Base-by-base conservation (phyloP, 495 filamentous ascomycete genomes). In the Hypoxylon subgilvum region DNA sequence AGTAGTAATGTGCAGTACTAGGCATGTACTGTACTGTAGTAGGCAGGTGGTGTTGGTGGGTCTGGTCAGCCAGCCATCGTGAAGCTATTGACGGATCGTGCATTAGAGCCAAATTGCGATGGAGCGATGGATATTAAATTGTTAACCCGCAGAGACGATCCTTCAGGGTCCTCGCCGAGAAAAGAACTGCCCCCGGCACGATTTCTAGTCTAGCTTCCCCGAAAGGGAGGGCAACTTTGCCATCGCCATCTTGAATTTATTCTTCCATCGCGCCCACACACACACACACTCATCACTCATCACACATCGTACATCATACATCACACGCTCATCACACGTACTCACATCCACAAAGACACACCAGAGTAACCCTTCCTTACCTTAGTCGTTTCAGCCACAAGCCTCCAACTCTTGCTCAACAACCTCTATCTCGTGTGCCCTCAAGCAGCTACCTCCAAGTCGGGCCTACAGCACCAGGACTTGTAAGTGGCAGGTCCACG, bases 11-110 rank as follows among this genome's bases (percentile, higher is more conserved):
- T n/a, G n/a, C n/a, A 10, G 27, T 10, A 5, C 27, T 30, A 3
- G 13, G 31, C 35, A 42, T 32, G 27, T 39, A 57, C 17, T 25
- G 46, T 48, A 47, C 57, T 18, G 34, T 52, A 52, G 45, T 60
- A 65, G 61, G 61, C 61, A 65, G 61, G 61, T 65, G 61, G 61
- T 65, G 50, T 48, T 36, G 30, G 61, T 65, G 61, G 61, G 55
- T 55, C 61, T 47, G 6, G 47, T 47, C 56, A 54, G 61, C 61
- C 51, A 65, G 56, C 55, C 52, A 61, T 65, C 49, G 55, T 60
- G 61, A 65, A 50, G 39, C 47, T 65, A 65, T 65, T 65, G 55
- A 65, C 51, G 61, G 61, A 60, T 65, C 55, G 51, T 65, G 61
- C 61, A 65, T 65, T 56, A 56, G 56, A 52, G 25, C 61, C 61